Conservation (phyloP, 202 grass and related monocot genomes). For the Zizania palustris region DNA sequence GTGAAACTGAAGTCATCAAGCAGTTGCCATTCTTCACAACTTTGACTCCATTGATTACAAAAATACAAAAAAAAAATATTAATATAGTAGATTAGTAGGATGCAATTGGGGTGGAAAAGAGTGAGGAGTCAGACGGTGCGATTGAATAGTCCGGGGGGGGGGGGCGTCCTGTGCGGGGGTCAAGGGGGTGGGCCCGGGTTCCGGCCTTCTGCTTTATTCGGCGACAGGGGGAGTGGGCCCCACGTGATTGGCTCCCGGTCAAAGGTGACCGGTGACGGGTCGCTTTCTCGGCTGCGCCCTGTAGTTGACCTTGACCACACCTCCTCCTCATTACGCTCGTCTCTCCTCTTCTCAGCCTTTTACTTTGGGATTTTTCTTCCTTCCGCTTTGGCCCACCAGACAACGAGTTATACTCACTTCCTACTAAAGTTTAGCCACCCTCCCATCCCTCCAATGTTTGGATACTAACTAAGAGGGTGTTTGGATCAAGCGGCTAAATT, state of each 20-base stretch:
- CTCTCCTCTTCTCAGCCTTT: background rate
- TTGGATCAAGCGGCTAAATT: too few species aligned
- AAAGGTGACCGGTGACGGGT: constrained; percentile 61
- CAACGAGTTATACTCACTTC: too few species aligned
- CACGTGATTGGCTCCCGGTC: constrained; percentile 42
- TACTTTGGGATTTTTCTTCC: background rate
- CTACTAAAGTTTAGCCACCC: too few species aligned
- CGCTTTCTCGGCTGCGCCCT: constrained; percentile 41
- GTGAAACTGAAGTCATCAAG: background rate
- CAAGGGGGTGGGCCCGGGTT: constrained; percentile 31
- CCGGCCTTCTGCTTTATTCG: constrained; percentile 31
- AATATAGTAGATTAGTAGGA: background rate
- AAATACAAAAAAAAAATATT: background rate
- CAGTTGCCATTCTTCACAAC: background rate
- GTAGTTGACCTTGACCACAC: constrained; percentile 59
- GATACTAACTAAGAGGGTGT: too few species aligned
- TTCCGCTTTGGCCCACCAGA: too few species aligned
- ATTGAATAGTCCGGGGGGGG: constrained; percentile 11
- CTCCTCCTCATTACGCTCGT: background rate
- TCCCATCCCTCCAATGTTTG: too few species aligned
- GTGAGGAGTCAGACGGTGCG: constrained; percentile 27
- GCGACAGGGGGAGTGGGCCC: background rate
- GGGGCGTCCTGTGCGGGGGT: constrained; percentile 42
- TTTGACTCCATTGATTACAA: constrained; percentile 33
- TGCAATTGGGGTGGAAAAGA: background rate